These are phyloP conservation scores for Calonectria henricotiae DNA, from an alignment of 2,329 filamentous ascomycete genomes.

Conservation along the genomic window DNA sequence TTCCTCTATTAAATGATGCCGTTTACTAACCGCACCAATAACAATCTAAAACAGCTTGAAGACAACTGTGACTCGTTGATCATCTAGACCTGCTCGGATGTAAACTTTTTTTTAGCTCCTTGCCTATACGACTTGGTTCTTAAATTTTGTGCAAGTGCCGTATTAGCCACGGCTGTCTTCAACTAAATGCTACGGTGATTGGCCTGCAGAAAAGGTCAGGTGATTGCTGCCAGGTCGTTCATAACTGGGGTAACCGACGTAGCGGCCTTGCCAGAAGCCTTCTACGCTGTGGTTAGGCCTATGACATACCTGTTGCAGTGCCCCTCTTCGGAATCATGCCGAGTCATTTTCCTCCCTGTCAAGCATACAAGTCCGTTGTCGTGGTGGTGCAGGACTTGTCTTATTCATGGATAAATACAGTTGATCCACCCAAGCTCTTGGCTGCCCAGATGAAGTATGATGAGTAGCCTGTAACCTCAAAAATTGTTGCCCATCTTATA, in stretches of 20 bases:
- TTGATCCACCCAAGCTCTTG: not conserved
- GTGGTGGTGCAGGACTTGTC: not conserved
- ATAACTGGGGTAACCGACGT: not conserved
- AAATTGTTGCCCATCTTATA: not conserved
- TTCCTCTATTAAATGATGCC: not conserved
- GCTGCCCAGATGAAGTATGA: too few species aligned
- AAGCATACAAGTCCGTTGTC: not conserved
- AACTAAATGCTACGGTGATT: not conserved
- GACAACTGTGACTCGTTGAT: not conserved
- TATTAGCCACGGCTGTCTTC: not conserved
- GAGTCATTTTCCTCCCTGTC: not conserved
- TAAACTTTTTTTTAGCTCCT: not conserved
- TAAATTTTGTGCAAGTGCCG: too few species aligned
- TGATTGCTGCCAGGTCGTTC: not conserved
- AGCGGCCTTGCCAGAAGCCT: too few species aligned
- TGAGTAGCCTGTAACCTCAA: too few species aligned
- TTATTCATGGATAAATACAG: conserved; percentile 17
- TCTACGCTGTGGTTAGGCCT: not conserved
- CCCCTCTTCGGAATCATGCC: not conserved
- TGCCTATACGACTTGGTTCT: not conserved
- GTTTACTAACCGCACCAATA: not conserved
- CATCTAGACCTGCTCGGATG: not conserved
- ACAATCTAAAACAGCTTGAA: not conserved
- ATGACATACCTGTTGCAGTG: not conserved
- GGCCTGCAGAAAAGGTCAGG: not conserved